Conservation (phyloP, 179 eudicot genomes). For the Vitellaria paradoxa region DNA sequence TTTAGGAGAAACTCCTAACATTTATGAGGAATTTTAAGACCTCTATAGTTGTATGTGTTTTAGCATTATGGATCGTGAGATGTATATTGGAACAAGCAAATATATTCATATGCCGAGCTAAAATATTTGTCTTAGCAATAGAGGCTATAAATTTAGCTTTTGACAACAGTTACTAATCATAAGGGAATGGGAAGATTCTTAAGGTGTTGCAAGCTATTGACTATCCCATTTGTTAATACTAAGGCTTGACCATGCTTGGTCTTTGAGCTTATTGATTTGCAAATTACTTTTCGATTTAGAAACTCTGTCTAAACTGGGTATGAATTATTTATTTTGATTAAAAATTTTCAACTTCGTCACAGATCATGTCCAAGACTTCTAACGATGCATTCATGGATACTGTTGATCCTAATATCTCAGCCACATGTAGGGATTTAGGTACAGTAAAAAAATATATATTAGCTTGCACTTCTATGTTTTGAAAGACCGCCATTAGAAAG, state of each 20-base stretch:
- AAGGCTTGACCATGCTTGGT: background rate
- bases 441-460: conserved; percentile 86
- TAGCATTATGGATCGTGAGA: background rate
- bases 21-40: background rate
- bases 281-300: background rate
- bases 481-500: conserved; percentile 82
- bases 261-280: background rate
- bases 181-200: no score
- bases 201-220: no score
- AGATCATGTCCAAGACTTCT: conserved; percentile 85
- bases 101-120: no score
- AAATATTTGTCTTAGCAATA: no score
- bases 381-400: conserved; percentile 94
- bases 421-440: conserved; percentile 76
- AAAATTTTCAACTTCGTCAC: background rate
- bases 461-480: conserved; percentile 90
- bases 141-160: no score
- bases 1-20: background rate
- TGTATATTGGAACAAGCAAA: background rate
- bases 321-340: background rate
- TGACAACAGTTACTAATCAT: no score
- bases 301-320: background rate
- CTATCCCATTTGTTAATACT: background rate
- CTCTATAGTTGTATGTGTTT: background rate
- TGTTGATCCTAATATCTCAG: conserved; percentile 66